Conservation (phyloP, 2,329 filamentous ascomycete genomes). For the Phaeosphaeria sp. region DNA sequence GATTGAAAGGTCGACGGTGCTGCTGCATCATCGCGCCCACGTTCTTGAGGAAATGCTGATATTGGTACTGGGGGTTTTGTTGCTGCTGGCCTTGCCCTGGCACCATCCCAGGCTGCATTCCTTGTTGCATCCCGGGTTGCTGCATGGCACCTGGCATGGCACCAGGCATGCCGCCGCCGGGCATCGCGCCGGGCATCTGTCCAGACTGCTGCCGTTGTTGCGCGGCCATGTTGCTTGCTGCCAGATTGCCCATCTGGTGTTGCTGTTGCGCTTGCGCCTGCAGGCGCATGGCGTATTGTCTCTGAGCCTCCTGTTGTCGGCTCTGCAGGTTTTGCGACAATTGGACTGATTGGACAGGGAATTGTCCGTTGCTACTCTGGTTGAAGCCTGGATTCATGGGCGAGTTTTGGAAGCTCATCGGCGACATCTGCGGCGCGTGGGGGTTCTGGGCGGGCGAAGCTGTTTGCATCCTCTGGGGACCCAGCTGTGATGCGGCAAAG, state of each 20-base stretch:
- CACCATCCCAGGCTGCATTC: conserved; percentile 41
- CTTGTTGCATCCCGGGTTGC: neutral
- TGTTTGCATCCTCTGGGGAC: conserved; percentile 76
- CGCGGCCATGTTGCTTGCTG: conserved; percentile 48
- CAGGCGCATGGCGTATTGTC: conserved; percentile 85
- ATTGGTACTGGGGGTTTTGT: conserved; percentile 27
- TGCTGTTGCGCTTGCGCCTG: conserved; percentile 65
- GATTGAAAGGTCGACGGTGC: conserved; percentile 75
- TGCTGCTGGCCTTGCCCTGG: conserved; percentile 30
- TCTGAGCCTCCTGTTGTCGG: conserved; percentile 68
- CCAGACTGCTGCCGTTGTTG: conserved; percentile 48
- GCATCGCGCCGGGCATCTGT: conserved; percentile 45
- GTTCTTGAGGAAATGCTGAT: conserved; percentile 66
- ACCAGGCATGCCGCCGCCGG: conserved; percentile 2
- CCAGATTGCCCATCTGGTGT: conserved; percentile 60
- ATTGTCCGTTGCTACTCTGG: conserved; percentile 51
- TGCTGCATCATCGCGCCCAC: conserved; percentile 79
- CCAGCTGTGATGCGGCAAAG: conserved; percentile 62
- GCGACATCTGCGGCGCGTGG: conserved; percentile 52
- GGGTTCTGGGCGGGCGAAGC: conserved; percentile 89
- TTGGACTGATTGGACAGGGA: conserved; percentile 54
- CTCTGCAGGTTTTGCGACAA: conserved; percentile 58
- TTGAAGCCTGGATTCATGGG: conserved; percentile 49
- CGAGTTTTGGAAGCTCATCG: conserved; percentile 45
- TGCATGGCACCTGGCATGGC: conserved; percentile 2